Base-by-base conservation (phyloP, 352 stramenopile species). In the Phytophthora lateralis region DNA sequence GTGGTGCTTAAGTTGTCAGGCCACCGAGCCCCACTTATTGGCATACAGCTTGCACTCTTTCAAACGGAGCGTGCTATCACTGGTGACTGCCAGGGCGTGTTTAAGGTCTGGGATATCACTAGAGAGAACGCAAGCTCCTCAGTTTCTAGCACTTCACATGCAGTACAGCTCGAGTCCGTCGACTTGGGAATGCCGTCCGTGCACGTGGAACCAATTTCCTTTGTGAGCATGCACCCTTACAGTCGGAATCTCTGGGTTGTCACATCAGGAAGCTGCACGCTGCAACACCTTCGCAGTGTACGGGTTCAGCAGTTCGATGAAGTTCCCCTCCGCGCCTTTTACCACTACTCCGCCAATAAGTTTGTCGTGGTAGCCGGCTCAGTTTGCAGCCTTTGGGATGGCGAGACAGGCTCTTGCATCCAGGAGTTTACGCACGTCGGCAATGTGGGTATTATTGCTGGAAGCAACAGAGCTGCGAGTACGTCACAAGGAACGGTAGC, bases 71-170 rank as follows among this genome's bases (percentile, higher is more conserved):
- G 82, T n/a, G 89, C 88, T 2, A 74, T 96, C n/a, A 96, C 85
- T 0, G 83, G 66, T 2, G 89, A 96, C 51, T 62, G 63, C 10
- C 75, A 73, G 17, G 89, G 88, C 0, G 71, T 93, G 1, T 85
- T 95, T 58, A 94, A 93, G 39, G 69, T 95, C n/a, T 97, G 89
- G 89, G 83, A 94, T 38, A 90, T 97, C 41, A 78, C 73, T 1
- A 69, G 85, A 44, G 57, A 56, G 2, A 76, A 73, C 38, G 57
- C 66, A 6, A 63, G 43, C 29, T 71, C 61, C 7, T 68, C 66
- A 5, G 57, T 47, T 4, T 42, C 55, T 0, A 60, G 61, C 17
- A 80, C 75, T 20, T 81, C 75, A 1, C 75, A 90, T 18, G 85
- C 81, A 3, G 60, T 89, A 3, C 61, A 89, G 14, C 63, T 94